Evolutionary conservation across 2,329 filamentous ascomycete species (phyloP).

Genomic region (Epichloe amarillans): DNA sequence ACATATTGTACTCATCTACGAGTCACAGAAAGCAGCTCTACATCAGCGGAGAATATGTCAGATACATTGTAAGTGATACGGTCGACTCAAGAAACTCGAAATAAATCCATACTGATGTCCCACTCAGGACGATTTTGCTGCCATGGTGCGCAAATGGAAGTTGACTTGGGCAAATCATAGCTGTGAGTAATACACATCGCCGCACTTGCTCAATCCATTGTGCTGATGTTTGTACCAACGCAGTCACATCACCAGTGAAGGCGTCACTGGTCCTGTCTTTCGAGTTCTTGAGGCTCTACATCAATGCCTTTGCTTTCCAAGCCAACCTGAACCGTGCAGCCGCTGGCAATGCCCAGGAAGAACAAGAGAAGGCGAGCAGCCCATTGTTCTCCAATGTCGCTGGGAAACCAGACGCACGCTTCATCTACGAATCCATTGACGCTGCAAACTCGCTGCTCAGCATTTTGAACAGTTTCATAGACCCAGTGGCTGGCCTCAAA

Average conservation of each 20-base stretch:
- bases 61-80: slow-evolving; percentile 40
- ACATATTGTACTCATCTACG: slow-evolving; percentile 59
- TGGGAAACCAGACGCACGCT: slow-evolving; percentile 47
- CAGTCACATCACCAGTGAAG: slow-evolving; percentile 51
- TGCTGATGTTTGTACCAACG: background rate
- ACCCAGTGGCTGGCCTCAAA: slow-evolving; percentile 43
- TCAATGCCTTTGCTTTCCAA: slow-evolving; percentile 64
- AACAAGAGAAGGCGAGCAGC: slow-evolving; percentile 21
- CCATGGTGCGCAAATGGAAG: slow-evolving; percentile 57
- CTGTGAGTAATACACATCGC: slow-evolving; percentile 28
- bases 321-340: slow-evolving; percentile 45
- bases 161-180: slow-evolving; percentile 53
- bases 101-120: background rate
- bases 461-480: slow-evolving; percentile 45
- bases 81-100: background rate
- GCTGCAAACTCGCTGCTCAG: slow-evolving; percentile 48
- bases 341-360: slow-evolving; percentile 18
- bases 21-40: slow-evolving; percentile 57
- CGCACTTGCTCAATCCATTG: background rate
- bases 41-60: slow-evolving; percentile 57
- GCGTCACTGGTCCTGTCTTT: slow-evolving; percentile 56
- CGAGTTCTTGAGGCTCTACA: slow-evolving; percentile 60
- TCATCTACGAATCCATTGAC: slow-evolving; percentile 53
- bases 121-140: slow-evolving; percentile 49
- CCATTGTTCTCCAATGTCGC: slow-evolving; percentile 39